Conservation (phyloP, 768 basidiomycete species). For the Nevesoporus exiguus region DNA sequence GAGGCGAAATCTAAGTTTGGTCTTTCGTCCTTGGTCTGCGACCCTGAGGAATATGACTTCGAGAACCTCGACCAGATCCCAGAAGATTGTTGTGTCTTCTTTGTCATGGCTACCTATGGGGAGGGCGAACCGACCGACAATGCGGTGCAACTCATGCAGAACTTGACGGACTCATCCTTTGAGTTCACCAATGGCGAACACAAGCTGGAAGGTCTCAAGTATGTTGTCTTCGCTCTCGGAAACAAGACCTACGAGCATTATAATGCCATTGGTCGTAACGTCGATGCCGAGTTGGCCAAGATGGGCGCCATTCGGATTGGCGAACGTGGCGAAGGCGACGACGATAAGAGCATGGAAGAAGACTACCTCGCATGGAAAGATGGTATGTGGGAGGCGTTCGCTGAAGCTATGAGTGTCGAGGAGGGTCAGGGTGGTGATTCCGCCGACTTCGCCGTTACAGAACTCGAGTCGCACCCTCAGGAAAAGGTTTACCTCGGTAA, state of each 20-base stretch:
- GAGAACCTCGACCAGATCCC: slow-evolving; percentile 91
- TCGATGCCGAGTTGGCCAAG: slow-evolving; percentile 69
- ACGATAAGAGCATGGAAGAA: slow-evolving; percentile 99
- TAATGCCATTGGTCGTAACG: slow-evolving; percentile 79
- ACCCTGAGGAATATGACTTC: slow-evolving; percentile 99
- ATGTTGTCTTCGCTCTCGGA: slow-evolving; percentile 91
- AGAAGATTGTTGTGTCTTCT: slow-evolving; percentile 83
- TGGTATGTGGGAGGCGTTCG: slow-evolving; percentile 90
- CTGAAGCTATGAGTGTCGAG: slow-evolving; percentile 81
- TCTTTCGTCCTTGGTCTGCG: slow-evolving; percentile 92
- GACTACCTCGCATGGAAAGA: slow-evolving; percentile 99
- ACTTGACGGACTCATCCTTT: slow-evolving; percentile 81
- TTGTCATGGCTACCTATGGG: slow-evolving; percentile 97
- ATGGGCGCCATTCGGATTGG: slow-evolving; percentile 87
- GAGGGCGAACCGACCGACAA: slow-evolving; percentile 99
- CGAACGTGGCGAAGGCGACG: slow-evolving; percentile 92
- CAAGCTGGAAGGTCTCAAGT: slow-evolving; percentile 80
- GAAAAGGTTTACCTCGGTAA: slow-evolving; percentile 93
- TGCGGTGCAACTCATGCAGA: slow-evolving; percentile 91
- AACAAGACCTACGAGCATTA: slow-evolving; percentile 96
- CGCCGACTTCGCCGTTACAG: slow-evolving; percentile 89
- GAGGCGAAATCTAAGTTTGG: slow-evolving; percentile 97
- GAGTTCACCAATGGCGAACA: slow-evolving; percentile 80
- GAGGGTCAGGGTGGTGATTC: slow-evolving; percentile 96
- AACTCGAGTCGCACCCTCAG: slow-evolving; percentile 65